Evolutionary conservation across 176 grass and related monocot species (phyloP).

Genomic region (Carex kokanica): DNA sequence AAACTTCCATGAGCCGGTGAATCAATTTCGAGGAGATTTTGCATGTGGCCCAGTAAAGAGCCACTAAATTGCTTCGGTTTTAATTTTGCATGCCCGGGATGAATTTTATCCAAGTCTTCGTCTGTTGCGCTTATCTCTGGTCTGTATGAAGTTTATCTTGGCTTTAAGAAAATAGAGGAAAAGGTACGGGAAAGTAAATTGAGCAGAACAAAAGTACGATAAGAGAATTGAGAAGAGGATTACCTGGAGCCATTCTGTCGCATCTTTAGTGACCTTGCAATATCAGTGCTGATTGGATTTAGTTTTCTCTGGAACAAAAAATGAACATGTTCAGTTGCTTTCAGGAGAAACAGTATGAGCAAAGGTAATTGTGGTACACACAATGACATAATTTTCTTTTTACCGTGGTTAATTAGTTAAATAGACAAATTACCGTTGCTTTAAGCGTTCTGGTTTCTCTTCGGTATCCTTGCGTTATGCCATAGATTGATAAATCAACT

Average conservation of each 20-base stretch:
- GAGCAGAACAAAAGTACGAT: not conserved
- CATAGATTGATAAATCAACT: slow-evolving; percentile 41
- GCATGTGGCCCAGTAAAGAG: slow-evolving; percentile 40
- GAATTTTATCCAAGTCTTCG: slow-evolving; percentile 35
- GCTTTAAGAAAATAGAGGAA: slow-evolving; percentile 21
- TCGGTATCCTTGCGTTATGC: slow-evolving; percentile 32
- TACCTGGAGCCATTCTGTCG: slow-evolving; percentile 43
- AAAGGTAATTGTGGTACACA: not conserved
- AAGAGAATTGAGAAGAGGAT: slow-evolving; percentile 16
- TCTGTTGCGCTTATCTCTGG: slow-evolving; percentile 22
- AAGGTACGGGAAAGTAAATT: slow-evolving; percentile 9
- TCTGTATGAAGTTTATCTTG: slow-evolving; percentile 34
- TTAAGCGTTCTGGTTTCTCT: slow-evolving; percentile 49
- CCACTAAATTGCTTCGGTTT: slow-evolving; percentile 53
- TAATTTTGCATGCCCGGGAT: slow-evolving; percentile 30
- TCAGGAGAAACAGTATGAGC: not conserved
- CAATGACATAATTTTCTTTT: not conserved
- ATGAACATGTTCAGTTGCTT: not conserved
- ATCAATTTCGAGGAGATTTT: slow-evolving; percentile 42
- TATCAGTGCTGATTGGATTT: slow-evolving; percentile 47
- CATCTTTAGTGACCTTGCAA: slow-evolving; percentile 34
- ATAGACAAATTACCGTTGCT: slow-evolving; percentile 54
- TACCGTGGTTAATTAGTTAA: not conserved
- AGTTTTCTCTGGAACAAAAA: slow-evolving; percentile 44
- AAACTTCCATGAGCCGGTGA: slow-evolving; percentile 37